Conservation (phyloP, 257 asterid genomes). For the Galeopsis tetrahit region DNA sequence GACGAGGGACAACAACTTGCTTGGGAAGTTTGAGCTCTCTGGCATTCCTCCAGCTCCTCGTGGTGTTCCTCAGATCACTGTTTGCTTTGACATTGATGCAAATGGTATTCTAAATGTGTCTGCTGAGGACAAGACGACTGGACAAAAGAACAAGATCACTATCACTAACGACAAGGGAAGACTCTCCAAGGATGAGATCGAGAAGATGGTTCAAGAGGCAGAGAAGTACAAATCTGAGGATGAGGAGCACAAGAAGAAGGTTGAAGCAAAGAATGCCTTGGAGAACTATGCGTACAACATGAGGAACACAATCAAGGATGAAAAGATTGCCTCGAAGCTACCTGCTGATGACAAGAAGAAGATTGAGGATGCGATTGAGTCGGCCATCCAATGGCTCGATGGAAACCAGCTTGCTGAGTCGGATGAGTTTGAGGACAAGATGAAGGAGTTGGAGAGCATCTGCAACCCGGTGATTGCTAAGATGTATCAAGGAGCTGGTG, state of each 20-base stretch:
- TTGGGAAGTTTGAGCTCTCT: slow-evolving; percentile 80
- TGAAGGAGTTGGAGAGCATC: slow-evolving; percentile 81
- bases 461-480: slow-evolving; percentile 87
- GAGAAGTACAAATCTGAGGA: slow-evolving; percentile 87
- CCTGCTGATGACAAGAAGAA: slow-evolving; percentile 64
- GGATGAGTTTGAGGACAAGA: slow-evolving; percentile 83
- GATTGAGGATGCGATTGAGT: slow-evolving; percentile 73
- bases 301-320: slow-evolving; percentile 88
- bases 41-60: slow-evolving; percentile 89
- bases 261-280: slow-evolving; percentile 72
- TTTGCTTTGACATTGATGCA: slow-evolving; percentile 84
- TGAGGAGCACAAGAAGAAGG: slow-evolving; percentile 88
- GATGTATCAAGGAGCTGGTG: slow-evolving; percentile 86
- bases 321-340: slow-evolving; percentile 74
- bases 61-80: slow-evolving; percentile 86
- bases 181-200: slow-evolving; percentile 80
- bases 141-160: slow-evolving; percentile 90
- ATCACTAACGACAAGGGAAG: slow-evolving; percentile 88
- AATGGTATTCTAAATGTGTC: slow-evolving; percentile 80
- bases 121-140: slow-evolving; percentile 88
- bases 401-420: slow-evolving; percentile 77
- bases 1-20: slow-evolving; percentile 75
- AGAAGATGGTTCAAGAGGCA: slow-evolving; percentile 89
- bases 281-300: slow-evolving; percentile 86
- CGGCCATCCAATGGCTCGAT: slow-evolving; percentile 67